These are phyloP conservation scores for Tetradesmus lagerheimii DNA, from an alignment of 139 green algal genomes.

Conservation along the genomic window DNA sequence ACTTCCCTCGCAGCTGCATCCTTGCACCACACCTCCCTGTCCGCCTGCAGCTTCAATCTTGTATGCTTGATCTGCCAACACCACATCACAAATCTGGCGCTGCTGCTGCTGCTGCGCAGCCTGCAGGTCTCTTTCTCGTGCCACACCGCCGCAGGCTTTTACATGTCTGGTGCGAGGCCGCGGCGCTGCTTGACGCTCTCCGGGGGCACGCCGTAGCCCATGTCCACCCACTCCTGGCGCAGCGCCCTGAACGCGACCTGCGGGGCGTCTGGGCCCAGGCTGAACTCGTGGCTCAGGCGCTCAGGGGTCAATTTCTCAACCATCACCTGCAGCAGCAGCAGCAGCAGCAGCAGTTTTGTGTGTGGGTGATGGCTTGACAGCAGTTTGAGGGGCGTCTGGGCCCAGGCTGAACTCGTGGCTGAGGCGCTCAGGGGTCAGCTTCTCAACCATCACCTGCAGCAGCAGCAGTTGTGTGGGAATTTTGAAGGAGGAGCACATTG, in stretches of 20 bases:
- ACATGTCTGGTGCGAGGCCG: constrained; percentile 38
- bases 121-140: no score
- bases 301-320: constrained; percentile 81
- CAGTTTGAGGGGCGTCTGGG: neutral
- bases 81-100: no score
- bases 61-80: no score
- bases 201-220: constrained; percentile 69
- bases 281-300: constrained; percentile 67
- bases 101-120: no score
- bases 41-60: no score
- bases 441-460: constrained; percentile 76
- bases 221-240: constrained; percentile 80
- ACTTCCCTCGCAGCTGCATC: no score
- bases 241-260: constrained; percentile 83
- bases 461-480: no score
- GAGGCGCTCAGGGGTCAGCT: constrained; percentile 19
- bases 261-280: constrained; percentile 44
- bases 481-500: neutral
- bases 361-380: neutral
- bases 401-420: neutral
- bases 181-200: constrained; percentile 20
- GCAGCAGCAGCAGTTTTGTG: neutral
- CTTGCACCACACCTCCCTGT: no score
- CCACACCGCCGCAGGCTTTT: neutral
- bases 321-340: constrained; percentile 55